These are phyloP conservation scores for Closterium sp. DNA, from an alignment of 139 green algal genomes.

Conservation along the genomic window DNA sequence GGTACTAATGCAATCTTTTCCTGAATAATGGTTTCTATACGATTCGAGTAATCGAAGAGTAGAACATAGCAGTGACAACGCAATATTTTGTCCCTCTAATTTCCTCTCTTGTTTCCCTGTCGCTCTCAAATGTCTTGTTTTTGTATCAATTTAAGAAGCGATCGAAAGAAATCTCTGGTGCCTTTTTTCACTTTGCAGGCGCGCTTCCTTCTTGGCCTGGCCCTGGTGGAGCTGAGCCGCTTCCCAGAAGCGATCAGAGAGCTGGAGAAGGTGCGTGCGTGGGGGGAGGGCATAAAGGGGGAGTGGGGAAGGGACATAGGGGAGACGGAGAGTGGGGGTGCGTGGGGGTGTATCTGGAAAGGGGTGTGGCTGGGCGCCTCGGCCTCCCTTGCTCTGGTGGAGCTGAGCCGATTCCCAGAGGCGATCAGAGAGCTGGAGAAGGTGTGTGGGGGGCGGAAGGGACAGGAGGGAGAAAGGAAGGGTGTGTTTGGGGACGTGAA, in stretches of 20 bases:
- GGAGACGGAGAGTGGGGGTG: neutral
- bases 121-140: neutral
- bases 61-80: too few relatives aligned
- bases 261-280: slow-evolving; percentile 24
- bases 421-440: slow-evolving; percentile 39
- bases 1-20: slow-evolving; percentile 3
- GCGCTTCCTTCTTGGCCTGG: slow-evolving; percentile 39
- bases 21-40: too few relatives aligned
- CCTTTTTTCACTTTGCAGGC: neutral
- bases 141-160: too few relatives aligned
- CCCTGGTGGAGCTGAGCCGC: slow-evolving; percentile 19
- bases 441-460: neutral
- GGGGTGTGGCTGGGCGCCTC: too few relatives aligned
- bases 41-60: too few relatives aligned
- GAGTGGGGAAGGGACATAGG: neutral
- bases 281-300: neutral
- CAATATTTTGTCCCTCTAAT: neutral
- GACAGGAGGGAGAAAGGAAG: neutral
- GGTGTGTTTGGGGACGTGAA: neutral
- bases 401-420: slow-evolving; percentile 1
- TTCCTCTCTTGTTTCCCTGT: neutral
- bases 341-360: too few relatives aligned
- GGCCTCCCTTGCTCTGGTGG: slow-evolving; percentile 11
- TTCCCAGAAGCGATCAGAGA: slow-evolving; percentile 14
- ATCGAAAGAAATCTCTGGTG: too few relatives aligned